A percentile compares a stretch with the other conserved stretches of the same genome.
Conservation (phyloP, 257 asterid species). For the Penstemon eatonii region DNA sequence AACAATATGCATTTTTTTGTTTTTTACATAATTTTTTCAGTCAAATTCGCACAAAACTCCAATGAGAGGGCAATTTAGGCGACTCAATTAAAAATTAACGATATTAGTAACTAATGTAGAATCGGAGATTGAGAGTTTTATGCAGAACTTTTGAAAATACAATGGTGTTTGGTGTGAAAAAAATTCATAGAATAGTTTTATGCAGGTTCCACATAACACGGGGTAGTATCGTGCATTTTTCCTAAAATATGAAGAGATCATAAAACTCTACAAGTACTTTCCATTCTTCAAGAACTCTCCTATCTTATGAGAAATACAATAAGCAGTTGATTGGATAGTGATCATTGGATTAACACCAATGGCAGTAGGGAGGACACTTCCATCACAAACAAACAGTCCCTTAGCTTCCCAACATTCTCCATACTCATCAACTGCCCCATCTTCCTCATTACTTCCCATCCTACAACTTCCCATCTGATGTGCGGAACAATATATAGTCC, state of each 20-base stretch:
- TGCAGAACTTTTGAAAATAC: no score
- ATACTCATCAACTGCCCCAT: slow-evolving; percentile 73
- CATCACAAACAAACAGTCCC: slow-evolving; percentile 84
- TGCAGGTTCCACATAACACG: no score
- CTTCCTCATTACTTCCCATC: slow-evolving; percentile 64
- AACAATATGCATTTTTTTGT: no score
- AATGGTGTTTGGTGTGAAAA: no score
- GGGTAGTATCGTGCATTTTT: no score
- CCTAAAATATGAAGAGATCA: not conserved
- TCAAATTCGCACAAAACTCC: no score
- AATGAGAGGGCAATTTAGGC: no score
- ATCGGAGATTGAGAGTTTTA: no score
- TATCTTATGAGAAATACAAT: slow-evolving; percentile 63
- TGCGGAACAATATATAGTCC: slow-evolving; percentile 73
- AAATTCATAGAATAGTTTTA: no score
- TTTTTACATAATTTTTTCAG: no score
- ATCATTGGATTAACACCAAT: slow-evolving; percentile 91
- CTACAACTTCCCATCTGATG: slow-evolving; percentile 95
- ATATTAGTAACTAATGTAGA: no score
- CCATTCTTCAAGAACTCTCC: slow-evolving; percentile 22
- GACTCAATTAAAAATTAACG: no score
- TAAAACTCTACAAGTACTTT: not conserved
- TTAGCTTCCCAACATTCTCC: slow-evolving; percentile 94
- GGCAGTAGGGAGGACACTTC: slow-evolving; percentile 78
- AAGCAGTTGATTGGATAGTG: slow-evolving; percentile 78